These are phyloP conservation scores for Ramularia endophylla DNA, from an alignment of 2,329 filamentous ascomycete species.

Conservation along the genomic window DNA sequence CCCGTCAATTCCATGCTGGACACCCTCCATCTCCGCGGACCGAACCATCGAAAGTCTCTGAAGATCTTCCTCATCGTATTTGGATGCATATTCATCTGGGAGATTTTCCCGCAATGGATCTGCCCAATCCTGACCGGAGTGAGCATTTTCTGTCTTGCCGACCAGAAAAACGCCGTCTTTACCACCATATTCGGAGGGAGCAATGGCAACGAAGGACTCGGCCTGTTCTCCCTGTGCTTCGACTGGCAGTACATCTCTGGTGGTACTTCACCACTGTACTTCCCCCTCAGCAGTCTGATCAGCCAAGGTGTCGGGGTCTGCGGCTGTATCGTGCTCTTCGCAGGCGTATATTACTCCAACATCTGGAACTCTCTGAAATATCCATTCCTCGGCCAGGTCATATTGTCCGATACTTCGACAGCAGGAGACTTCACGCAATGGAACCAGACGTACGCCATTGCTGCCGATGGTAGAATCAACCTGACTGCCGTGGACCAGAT, in stretches of 20 bases:
- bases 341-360: constrained; percentile 48
- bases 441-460: constrained; percentile 1
- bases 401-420: constrained; percentile 1
- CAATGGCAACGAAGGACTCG: constrained; percentile 48
- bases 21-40: constrained; percentile 37
- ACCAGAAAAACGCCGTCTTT: constrained; percentile 46
- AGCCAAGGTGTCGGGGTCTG: constrained; percentile 43
- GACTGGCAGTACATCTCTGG: constrained; percentile 45
- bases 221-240: constrained; percentile 45
- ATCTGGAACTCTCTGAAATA: constrained; percentile 39
- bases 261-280: constrained; percentile 38
- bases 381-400: constrained; percentile 2
- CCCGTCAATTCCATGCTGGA: constrained; percentile 36
- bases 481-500: constrained; percentile 4
- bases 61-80: too few species aligned
- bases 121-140: constrained; percentile 52
- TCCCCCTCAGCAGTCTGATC: constrained; percentile 42
- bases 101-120: constrained; percentile 52
- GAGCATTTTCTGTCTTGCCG: constrained; percentile 50
- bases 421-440: neutral
- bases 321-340: constrained; percentile 47
- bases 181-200: constrained; percentile 49
- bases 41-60: too few species aligned
- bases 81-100: constrained; percentile 48
- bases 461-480: constrained; percentile 1